Base-by-base conservation (phyloP, 2,329 filamentous ascomycete genomes). In the Ascochyta koolunga region DNA sequence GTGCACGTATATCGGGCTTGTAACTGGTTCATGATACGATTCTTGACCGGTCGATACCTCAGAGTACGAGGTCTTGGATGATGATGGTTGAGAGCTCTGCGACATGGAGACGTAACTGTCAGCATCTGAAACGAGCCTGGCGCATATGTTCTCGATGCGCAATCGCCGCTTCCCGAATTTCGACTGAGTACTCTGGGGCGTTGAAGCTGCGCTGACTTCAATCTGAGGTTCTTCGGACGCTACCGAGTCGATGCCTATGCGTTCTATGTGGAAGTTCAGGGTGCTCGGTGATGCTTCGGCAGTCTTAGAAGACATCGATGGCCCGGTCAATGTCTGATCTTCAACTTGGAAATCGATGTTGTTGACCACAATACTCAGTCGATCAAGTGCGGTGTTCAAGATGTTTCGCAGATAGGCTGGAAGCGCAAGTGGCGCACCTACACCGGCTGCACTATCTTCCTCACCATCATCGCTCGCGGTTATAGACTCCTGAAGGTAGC, bases 341-440 rank as follows among this genome's bases (percentile, higher is more conserved):
- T 90, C 86, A 16, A 92, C 76, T 63, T 87, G 84, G 58, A 92
- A 81, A 10, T 81, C 82, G 50, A 93, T 82, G 22, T 85, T 82
- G 44, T 82, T 83, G 53, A 93, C 85, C 43, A 79, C 80, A 22
- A 93, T 76, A 67, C 89, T 84, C 50, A 88, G 80, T 39, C 89
- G 83, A 72, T 95, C 89, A 22, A 89, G 77, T 42, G 93, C 85
- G 25, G 89, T 89, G 61, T 91, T 87, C 5, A 93, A 74, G 60
- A 91, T 90, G 60, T 83, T 84, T 36, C 87, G 84, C 40, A 95
- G 77, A 59, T 92, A 91, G 0, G 78, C 79, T 5, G 90, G 90
- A 4, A 93, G 77, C 1, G 86, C 86, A 27, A 92, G 77, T 1
- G 85, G 77, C 60, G 89, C 84, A 1, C 90, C 90, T 19, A 88